Base-by-base conservation (phyloP, 2,329 filamentous ascomycete species). In the Ophiostoma piceae region DNA sequence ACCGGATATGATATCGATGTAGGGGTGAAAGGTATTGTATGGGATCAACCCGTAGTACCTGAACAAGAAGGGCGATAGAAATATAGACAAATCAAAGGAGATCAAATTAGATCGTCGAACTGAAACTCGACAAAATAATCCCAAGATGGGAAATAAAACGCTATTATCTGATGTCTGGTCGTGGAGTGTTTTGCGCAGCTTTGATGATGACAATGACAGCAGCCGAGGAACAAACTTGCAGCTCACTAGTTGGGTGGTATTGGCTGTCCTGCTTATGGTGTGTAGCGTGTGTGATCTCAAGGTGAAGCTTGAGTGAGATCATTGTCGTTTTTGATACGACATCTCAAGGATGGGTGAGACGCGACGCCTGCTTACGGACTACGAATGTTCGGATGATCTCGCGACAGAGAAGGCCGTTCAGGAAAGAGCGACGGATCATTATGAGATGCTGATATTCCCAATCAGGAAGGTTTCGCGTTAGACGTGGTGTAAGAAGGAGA, bases 381-480 rank as follows among this genome's bases (percentile, higher is more conserved):
- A 57, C 51, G 8, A 26, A 29, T 29, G 32, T 16, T 26, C 57
- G 57, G 26, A 62, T 62, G 57, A 62, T 62, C 9, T 29, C 26
- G 57, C 57, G 57, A 62, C 26, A 29, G 26, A 60, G 26, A 26
- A 62, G 7, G 57, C 57, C 14, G 12, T 62, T 16, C 68, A 12
- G 71, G 72, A 69, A 73, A 62, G 72, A 67, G 43, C 70, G 51
- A 62, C 8, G 29, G 66, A 54, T n/a, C 5, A 35, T 8, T 5
- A 35, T 8, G 67, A 60, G 41, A 65, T 7, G 6, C 11, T 62
- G n/a, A 32, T 19, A 62, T 62, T 68, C 70, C 65, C 35, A 71
- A 71, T 69, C 19, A 62, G 71, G 72, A 70, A 73, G 71, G 68
- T 71, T 67, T 73, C 57, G 37, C 19, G 62, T 37, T 4, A 2